Conservation (phyloP, 768 basidiomycete genomes). For the Lactarius pseudohatsudake region DNA sequence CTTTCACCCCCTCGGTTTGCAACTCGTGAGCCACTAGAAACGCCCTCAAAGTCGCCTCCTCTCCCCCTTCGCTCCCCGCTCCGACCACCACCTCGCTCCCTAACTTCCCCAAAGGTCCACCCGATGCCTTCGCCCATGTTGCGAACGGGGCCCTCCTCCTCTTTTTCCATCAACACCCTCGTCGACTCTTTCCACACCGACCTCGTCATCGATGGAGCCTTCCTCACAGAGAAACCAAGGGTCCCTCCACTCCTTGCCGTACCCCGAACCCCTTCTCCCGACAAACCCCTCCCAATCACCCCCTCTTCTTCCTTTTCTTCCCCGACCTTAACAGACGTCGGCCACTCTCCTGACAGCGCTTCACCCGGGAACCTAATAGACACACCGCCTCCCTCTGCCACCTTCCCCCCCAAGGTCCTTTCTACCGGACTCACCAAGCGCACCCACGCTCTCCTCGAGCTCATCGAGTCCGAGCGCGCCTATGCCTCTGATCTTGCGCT, state of each 20-base stretch:
- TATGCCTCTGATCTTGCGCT: constrained; percentile 83
- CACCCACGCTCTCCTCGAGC: constrained; percentile 72
- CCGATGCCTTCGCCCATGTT: constrained; percentile 31
- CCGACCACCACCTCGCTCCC: constrained; percentile 31
- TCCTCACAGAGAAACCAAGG: constrained; percentile 27
- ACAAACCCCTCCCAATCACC: constrained; percentile 38
- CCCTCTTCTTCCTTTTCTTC: constrained; percentile 32
- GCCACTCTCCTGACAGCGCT: constrained; percentile 22
- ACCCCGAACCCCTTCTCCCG: constrained; percentile 33
- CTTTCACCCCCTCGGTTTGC: constrained; percentile 28
- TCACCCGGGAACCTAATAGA: constrained; percentile 14
- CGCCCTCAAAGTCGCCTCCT: constrained; percentile 31
- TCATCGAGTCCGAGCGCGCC: constrained; percentile 76
- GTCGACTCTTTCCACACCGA: constrained; percentile 16
- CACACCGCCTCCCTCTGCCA: constrained; percentile 25
- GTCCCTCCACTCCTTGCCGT: constrained; percentile 11
- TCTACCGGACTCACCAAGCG: constrained; percentile 55
- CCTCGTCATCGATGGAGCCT: constrained; percentile 25
- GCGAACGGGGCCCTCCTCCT: constrained; percentile 34
- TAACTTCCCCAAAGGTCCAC: constrained; percentile 20
- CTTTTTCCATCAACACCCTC: constrained; percentile 30
- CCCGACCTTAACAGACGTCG: constrained; percentile 21
- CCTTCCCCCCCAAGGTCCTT: constrained; percentile 19
- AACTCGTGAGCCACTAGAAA: constrained; percentile 20
- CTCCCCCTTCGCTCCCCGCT: constrained; percentile 36